These are phyloP conservation scores for Ceratocystis smalleyi DNA, from an alignment of 2,329 filamentous ascomycete genomes.

Conservation along the genomic window DNA sequence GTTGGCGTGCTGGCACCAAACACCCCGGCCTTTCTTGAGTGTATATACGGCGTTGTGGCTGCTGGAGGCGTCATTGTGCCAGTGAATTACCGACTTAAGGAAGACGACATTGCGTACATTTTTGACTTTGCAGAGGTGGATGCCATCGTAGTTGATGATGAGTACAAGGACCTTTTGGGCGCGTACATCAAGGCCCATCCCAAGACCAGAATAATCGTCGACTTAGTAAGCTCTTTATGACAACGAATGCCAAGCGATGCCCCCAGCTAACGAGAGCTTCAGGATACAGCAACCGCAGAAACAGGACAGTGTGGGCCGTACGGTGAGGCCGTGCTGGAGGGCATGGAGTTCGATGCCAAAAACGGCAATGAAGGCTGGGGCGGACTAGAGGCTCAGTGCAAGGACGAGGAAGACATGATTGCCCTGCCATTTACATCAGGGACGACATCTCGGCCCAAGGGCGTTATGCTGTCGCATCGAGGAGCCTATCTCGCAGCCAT, in stretches of 20 bases:
- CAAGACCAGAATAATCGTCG: slow-evolving; percentile 56
- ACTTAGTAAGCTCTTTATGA: slow-evolving; percentile 33
- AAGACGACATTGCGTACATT: slow-evolving; percentile 79
- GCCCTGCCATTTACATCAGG: slow-evolving; percentile 89
- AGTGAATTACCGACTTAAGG: slow-evolving; percentile 50
- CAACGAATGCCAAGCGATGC: background rate
- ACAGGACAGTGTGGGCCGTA: slow-evolving; percentile 65
- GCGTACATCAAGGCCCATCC: slow-evolving; percentile 46
- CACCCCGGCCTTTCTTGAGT: slow-evolving; percentile 85
- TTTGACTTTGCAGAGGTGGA: slow-evolving; percentile 79
- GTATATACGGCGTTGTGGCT: slow-evolving; percentile 73
- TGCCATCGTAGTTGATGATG: slow-evolving; percentile 68
- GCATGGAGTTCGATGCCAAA: slow-evolving; percentile 53
- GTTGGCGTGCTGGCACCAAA: slow-evolving; percentile 84
- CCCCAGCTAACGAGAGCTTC: slow-evolving; percentile 18
- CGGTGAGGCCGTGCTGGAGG: slow-evolving; percentile 69
- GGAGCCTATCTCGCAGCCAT: slow-evolving; percentile 73
- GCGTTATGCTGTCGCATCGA: slow-evolving; percentile 81
- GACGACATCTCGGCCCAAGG: slow-evolving; percentile 82
- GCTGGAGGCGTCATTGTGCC: slow-evolving; percentile 64
- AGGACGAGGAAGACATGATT: slow-evolving; percentile 64
- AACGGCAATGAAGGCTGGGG: slow-evolving; percentile 58
- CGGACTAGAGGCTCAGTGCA: slow-evolving; percentile 52
- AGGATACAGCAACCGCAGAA: slow-evolving; percentile 64
- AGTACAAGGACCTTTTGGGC: slow-evolving; percentile 58